A percentile compares a stretch with the other conserved stretches of the same genome.
Conservation (phyloP, 106 monocot genomes). For the Agapanthus africanus region DNA sequence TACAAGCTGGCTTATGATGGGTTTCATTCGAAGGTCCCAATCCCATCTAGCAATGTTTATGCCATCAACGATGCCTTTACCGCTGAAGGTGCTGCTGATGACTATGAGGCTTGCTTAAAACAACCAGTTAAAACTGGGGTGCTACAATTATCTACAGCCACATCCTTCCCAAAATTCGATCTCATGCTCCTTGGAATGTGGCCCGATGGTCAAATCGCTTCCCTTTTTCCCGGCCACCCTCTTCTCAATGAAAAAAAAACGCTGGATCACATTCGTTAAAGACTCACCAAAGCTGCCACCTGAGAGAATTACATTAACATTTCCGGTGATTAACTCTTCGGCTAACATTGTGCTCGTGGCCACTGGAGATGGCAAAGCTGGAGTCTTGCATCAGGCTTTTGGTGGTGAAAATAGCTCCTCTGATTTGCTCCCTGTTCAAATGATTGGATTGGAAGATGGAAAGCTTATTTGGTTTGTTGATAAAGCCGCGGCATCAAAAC, state of each 20-base stretch:
- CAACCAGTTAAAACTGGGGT: constrained; percentile 24
- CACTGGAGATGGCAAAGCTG: constrained; percentile 40
- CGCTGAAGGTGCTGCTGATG: too few relatives aligned
- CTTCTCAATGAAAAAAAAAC: constrained; percentile 26
- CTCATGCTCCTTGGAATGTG: constrained; percentile 64
- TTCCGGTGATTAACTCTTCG: constrained; percentile 56
- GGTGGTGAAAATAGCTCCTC: constrained; percentile 9
- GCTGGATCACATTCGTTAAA: constrained; percentile 47
- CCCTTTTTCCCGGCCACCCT: constrained; percentile 55
- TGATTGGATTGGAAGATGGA: constrained; percentile 44
- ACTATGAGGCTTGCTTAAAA: too few relatives aligned
- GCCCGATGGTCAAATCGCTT: constrained; percentile 66
- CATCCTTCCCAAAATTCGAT: constrained; percentile 51
- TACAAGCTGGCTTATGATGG: constrained; percentile 56
- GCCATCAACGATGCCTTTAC: too few relatives aligned
- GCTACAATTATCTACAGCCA: constrained; percentile 5
- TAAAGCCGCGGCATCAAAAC: constrained; percentile 41
- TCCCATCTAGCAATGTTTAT: too few relatives aligned
- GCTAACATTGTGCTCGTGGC: constrained; percentile 47
- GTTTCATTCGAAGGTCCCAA: constrained; percentile 43
- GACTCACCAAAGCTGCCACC: constrained; percentile 67
- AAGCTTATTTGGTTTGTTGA: constrained; percentile 59
- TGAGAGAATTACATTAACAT: constrained; percentile 53
- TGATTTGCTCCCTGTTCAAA: constrained; percentile 43
- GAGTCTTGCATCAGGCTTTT: constrained; percentile 35